Evolutionary conservation across 768 basidiomycete species (phyloP).

Genomic region (Psilocybe tampanensis): DNA sequence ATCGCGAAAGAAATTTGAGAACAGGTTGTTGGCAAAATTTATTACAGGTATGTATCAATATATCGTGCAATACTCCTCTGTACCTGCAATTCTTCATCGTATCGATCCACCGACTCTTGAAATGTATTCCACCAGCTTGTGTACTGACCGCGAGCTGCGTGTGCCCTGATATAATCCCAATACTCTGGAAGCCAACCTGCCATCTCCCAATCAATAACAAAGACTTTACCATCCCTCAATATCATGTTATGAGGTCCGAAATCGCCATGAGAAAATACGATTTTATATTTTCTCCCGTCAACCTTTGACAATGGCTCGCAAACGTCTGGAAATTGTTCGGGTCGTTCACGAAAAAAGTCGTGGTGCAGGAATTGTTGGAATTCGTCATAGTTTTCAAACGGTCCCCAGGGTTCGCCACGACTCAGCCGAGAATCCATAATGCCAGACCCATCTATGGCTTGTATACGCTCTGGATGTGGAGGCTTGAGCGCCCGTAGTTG

Average conservation of each 20-base stretch:
- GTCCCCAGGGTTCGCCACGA: not conserved
- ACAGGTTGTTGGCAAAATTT: too few relatives aligned
- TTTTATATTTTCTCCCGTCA: not conserved
- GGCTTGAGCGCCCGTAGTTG: not conserved
- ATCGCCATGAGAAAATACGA: not conserved
- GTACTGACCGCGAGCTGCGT: not conserved
- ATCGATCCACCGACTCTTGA: not conserved
- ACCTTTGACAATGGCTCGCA: not conserved
- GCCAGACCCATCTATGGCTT: not conserved
- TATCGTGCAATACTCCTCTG: not conserved
- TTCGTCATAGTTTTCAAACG: not conserved
- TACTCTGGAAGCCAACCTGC: slow-evolving; percentile 3
- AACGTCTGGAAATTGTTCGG: not conserved
- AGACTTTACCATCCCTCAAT: not conserved
- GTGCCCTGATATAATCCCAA: not conserved
- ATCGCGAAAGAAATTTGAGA: too few relatives aligned
- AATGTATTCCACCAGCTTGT: not conserved
- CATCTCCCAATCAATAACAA: slow-evolving; percentile 2
- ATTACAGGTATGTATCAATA: not conserved
- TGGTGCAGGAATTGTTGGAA: not conserved
- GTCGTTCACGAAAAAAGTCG: not conserved
- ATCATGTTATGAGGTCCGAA: slow-evolving; percentile 1
- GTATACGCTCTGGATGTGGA: not conserved
- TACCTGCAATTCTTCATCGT: not conserved
- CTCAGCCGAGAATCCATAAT: not conserved